These are phyloP conservation scores for Aspergillus neotritici DNA, from an alignment of 2,329 filamentous ascomycete species.

Conservation along the genomic window DNA sequence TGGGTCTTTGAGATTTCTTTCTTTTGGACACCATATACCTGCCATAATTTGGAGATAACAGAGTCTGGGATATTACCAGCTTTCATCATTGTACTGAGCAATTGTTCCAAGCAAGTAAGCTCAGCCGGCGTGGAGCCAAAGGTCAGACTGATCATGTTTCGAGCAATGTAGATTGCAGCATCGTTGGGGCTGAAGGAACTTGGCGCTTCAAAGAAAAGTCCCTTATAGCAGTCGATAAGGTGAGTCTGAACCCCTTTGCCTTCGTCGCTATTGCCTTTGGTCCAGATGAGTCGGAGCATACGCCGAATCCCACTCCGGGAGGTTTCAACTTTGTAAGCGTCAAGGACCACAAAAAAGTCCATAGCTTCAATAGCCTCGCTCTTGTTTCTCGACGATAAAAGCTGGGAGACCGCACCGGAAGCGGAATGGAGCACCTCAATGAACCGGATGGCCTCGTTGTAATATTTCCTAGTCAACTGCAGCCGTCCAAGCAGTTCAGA, in stretches of 20 bases:
- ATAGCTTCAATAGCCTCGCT: slow-evolving; percentile 98
- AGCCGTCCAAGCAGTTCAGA: slow-evolving; percentile 83
- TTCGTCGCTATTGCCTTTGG: slow-evolving; percentile 97
- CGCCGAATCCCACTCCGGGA: slow-evolving; percentile 87
- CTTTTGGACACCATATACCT: slow-evolving; percentile 91
- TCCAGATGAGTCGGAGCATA: slow-evolving; percentile 98
- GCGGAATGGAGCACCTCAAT: slow-evolving; percentile 85
- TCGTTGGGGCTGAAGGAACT: slow-evolving; percentile 83
- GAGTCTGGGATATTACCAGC: slow-evolving; percentile 76
- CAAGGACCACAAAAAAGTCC: slow-evolving; percentile 93
- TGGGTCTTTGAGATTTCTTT: slow-evolving; percentile 89
- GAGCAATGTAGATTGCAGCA: slow-evolving; percentile 87
- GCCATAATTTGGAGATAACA: slow-evolving; percentile 90
- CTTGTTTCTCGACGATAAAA: slow-evolving; percentile 93
- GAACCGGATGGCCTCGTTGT: slow-evolving; percentile 87
- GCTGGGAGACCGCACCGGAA: slow-evolving; percentile 73
- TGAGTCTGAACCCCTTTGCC: slow-evolving; percentile 97
- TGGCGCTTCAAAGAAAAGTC: slow-evolving; percentile 92
- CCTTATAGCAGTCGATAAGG: slow-evolving; percentile 92
- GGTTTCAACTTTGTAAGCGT: slow-evolving; percentile 93
- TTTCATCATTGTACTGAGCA: slow-evolving; percentile 97
- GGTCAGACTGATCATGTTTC: slow-evolving; percentile 98
- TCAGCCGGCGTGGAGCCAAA: slow-evolving; percentile 94
- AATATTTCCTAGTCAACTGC: slow-evolving; percentile 82
- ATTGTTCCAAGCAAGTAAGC: slow-evolving; percentile 87